phyloP scores from a whole-genome alignment of 2,329 filamentous ascomycete species.

The Epichloe sp. region DNA sequence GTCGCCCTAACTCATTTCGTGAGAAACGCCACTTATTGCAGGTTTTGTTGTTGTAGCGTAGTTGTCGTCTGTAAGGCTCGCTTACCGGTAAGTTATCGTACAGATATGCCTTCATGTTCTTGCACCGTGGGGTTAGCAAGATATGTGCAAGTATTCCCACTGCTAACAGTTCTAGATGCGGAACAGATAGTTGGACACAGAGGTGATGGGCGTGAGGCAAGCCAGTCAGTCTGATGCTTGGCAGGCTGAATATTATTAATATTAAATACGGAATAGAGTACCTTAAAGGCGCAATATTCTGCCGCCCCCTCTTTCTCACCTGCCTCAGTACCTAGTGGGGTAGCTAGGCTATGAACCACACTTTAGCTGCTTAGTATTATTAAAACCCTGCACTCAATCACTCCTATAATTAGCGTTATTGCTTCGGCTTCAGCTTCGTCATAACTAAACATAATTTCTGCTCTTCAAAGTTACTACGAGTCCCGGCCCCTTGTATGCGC shows the following conservation, averaged over 20 bases:
- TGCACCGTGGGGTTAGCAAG: not conserved
- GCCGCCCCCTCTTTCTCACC: no score
- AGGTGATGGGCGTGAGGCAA: no score
- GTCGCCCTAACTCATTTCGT: constrained; percentile 54
- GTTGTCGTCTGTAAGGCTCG: constrained; percentile 4
- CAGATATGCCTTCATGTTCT: constrained; percentile 42
- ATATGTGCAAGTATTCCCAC: not conserved
- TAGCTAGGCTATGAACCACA: no score
- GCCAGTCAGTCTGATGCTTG: no score
- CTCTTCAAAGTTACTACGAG: not conserved
- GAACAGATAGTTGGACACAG: not conserved
- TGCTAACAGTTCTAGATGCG: no score
- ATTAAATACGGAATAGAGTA: no score
- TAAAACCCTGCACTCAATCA: not conserved
- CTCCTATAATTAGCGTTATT: not conserved
- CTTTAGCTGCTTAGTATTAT: no score
- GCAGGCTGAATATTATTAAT: no score
- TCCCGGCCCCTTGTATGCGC: not conserved
- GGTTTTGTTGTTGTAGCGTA: not conserved
- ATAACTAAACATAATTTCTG: not conserved
- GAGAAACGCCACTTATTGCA: not conserved
- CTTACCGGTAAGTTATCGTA: constrained; percentile 43
- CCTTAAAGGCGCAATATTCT: no score
- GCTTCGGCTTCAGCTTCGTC: not conserved
- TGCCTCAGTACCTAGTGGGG: no score